A percentile compares a stretch with the other conserved stretches of the same genome.
These are phyloP conservation scores for Grosmannia clavigera DNA, from an alignment of 2,329 filamentous ascomycete species.

Conservation along the genomic window DNA sequence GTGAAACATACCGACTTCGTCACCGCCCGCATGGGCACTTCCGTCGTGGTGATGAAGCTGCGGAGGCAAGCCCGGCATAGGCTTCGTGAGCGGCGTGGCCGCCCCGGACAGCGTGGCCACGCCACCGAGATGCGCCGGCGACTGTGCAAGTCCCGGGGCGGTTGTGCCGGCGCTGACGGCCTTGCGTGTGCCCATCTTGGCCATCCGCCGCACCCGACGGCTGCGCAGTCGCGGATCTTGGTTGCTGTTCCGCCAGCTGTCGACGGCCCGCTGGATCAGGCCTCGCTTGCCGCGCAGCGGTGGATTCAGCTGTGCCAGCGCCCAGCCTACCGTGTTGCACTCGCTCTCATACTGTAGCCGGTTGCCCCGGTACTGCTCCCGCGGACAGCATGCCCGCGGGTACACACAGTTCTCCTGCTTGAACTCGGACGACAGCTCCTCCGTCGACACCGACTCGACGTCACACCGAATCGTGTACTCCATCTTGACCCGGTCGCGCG, in stretches of 20 bases:
- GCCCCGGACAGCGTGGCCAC: slow-evolving; percentile 48
- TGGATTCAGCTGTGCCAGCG: slow-evolving; percentile 82
- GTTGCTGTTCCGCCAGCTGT: slow-evolving; percentile 99
- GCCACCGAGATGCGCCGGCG: slow-evolving; percentile 21
- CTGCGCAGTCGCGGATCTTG: slow-evolving; percentile 86
- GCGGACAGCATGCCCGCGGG: slow-evolving; percentile 83
- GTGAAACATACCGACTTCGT: slow-evolving; percentile 97
- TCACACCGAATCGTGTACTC: slow-evolving; percentile 98
- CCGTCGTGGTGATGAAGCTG: slow-evolving; percentile 67
- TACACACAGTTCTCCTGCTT: slow-evolving; percentile 98
- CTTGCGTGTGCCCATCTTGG: slow-evolving; percentile 87
- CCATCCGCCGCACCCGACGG: slow-evolving; percentile 83
- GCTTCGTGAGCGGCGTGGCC: slow-evolving; percentile 50
- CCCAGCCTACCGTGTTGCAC: slow-evolving; percentile 99
- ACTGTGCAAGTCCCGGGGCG: slow-evolving; percentile 16
- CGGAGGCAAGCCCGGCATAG: slow-evolving; percentile 54
- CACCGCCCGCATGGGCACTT: slow-evolving; percentile 52
- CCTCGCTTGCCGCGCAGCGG: slow-evolving; percentile 86
- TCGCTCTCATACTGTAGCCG: slow-evolving; percentile 94
- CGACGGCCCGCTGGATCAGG: slow-evolving; percentile 89
- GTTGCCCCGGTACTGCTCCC: slow-evolving; percentile 94
- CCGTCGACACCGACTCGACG: slow-evolving; percentile 89
- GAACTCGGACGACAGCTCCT: slow-evolving; percentile 74
- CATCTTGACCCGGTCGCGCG: slow-evolving; percentile 94
- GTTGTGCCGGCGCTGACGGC: slow-evolving; percentile 33